A percentile compares a stretch with the other conserved stretches of the same genome.
phyloP scores from a whole-genome alignment of 2,329 filamentous ascomycete genomes.

The Pseudogymnoascus sp. region DNA sequence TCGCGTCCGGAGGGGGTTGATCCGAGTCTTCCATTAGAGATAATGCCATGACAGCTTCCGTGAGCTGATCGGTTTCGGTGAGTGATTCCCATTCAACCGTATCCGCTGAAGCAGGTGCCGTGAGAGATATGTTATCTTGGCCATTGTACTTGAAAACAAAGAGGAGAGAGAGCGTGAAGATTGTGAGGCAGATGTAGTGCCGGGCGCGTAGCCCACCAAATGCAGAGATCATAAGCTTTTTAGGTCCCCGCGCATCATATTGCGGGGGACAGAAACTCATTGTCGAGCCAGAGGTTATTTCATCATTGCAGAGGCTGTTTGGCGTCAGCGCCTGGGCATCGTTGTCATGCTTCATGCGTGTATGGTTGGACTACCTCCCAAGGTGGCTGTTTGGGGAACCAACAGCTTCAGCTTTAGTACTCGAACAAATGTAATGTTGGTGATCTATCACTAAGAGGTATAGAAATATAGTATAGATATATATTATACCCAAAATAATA shows the following conservation, averaged over 20 bases:
- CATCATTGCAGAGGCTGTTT: neutral
- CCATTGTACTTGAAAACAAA: neutral
- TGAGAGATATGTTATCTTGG: neutral
- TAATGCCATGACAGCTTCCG: neutral
- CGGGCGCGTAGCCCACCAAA: neutral
- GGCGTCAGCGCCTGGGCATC: neutral
- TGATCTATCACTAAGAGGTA: neutral
- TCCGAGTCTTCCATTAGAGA: neutral
- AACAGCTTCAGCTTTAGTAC: neutral
- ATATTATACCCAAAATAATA: neutral
- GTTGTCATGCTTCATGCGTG: neutral
- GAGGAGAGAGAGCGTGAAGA: slow-evolving; percentile 1
- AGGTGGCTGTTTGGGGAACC: neutral
- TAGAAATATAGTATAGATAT: neutral
- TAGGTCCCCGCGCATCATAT: neutral
- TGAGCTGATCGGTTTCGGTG: neutral
- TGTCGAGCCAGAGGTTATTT: neutral
- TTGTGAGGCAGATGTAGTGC: neutral
- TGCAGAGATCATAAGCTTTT: neutral
- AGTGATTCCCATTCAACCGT: neutral
- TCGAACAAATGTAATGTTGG: neutral
- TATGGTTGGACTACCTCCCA: neutral
- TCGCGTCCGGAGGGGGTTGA: neutral
- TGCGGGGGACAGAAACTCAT: neutral
- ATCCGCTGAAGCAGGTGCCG: neutral